Evolutionary conservation across 148 eudicot species (phyloP).

Genomic region (Tetragonia tetragonoides): DNA sequence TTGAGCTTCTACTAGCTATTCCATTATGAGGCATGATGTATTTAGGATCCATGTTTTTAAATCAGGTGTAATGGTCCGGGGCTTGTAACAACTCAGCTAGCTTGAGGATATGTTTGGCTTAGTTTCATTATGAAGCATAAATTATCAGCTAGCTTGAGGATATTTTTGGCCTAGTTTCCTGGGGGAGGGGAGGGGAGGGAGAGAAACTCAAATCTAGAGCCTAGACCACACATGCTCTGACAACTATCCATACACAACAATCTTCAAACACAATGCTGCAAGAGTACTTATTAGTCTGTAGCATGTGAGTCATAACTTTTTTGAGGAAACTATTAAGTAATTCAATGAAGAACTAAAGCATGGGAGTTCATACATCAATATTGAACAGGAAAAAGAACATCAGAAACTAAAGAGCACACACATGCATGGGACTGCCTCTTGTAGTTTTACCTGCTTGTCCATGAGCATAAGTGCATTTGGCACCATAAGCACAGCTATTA

Average conservation of each 20-base stretch:
- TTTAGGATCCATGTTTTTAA: neutral
- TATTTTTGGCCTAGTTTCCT: too few relatives aligned
- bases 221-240: too few relatives aligned
- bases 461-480: slow-evolving; percentile 42
- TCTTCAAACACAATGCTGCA: neutral
- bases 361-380: neutral
- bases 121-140: too few relatives aligned
- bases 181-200: too few relatives aligned
- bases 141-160: too few relatives aligned
- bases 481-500: slow-evolving; percentile 34
- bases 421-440: neutral
- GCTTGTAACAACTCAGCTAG: too few relatives aligned
- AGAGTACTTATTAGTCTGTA: neutral
- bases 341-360: neutral
- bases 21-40: neutral
- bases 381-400: neutral
- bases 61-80: too few relatives aligned
- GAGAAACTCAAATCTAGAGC: neutral
- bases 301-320: neutral
- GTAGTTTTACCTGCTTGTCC: slow-evolving; percentile 47
- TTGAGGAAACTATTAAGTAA: neutral
- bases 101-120: too few relatives aligned
- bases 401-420: neutral
- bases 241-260: neutral
- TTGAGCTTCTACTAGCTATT: neutral